phyloP scores from a whole-genome alignment of 768 basidiomycete species.

The Trichaptum fuscoviolaceum region DNA sequence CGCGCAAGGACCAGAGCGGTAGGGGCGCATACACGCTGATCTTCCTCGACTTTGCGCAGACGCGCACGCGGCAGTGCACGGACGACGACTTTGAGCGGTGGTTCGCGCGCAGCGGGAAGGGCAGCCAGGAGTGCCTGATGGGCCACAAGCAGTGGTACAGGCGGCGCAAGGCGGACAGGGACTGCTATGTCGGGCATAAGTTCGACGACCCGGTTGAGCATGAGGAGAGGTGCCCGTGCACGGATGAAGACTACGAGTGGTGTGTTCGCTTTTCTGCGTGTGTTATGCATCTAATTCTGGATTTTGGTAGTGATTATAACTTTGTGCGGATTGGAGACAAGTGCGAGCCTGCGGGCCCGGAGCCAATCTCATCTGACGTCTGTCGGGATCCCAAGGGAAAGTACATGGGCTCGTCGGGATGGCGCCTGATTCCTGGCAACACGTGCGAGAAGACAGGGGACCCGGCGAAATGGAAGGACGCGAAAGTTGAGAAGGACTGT shows the following conservation, averaged over 20 bases:
- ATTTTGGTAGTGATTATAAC: conserved; percentile 75
- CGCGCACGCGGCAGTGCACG: conserved; percentile 62
- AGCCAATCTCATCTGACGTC: conserved; percentile 74
- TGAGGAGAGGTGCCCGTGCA: conserved; percentile 79
- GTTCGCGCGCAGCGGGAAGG: conserved; percentile 67
- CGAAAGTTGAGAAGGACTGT: conserved; percentile 66
- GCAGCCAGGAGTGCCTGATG: conserved; percentile 75
- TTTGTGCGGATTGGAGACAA: conserved; percentile 66
- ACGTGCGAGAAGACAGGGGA: conserved; percentile 53
- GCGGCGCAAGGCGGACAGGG: conserved; percentile 72
- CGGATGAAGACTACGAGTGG: conserved; percentile 93
- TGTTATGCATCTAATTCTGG: background rate
- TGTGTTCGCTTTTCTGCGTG: conserved; percentile 26
- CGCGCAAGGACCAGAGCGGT: conserved; percentile 50
- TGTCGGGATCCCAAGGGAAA: conserved; percentile 53
- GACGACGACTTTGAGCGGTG: conserved; percentile 78
- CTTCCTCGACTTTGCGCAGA: conserved; percentile 76
- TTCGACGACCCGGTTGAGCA: conserved; percentile 81
- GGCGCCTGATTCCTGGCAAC: conserved; percentile 88
- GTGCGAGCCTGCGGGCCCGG: conserved; percentile 84
- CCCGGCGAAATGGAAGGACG: conserved; percentile 62
- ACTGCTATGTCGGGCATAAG: conserved; percentile 90
- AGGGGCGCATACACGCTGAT: conserved; percentile 64
- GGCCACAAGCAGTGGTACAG: conserved; percentile 98
- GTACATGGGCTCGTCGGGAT: conserved; percentile 89